Percentiles rank a stretch among this genome's conserved stretches.
These are phyloP conservation scores for Liquidambar formosana DNA, from an alignment of 164 flowering plant genomes.

Conservation along the genomic window DNA sequence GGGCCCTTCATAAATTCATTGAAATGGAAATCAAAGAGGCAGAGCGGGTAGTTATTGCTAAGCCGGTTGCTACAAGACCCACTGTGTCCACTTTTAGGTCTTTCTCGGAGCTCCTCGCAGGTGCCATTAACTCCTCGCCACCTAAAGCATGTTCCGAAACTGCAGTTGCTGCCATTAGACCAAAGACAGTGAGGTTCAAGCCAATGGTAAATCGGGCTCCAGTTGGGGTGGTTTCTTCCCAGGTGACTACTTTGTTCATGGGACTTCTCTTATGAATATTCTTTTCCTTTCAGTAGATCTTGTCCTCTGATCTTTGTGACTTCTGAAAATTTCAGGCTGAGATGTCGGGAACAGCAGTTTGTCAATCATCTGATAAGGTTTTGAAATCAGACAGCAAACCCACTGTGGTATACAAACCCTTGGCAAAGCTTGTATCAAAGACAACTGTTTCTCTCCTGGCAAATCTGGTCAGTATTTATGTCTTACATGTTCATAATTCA, in stretches of 20 bases:
- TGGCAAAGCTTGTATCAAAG: conserved; percentile 81
- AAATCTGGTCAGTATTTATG: conserved; percentile 59
- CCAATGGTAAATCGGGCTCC: conserved; percentile 37
- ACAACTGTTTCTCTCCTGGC: conserved; percentile 67
- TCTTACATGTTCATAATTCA: neutral
- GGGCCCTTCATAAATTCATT: conserved; percentile 8
- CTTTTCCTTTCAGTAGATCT: conserved; percentile 7
- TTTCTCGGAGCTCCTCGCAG: conserved; percentile 74
- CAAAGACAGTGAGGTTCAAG: conserved; percentile 78
- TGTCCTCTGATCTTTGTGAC: neutral
- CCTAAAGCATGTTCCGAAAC: conserved; percentile 45
- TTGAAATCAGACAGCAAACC: conserved; percentile 36
- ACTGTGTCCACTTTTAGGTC: conserved; percentile 57
- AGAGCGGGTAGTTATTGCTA: conserved; percentile 65
- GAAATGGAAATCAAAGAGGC: conserved; percentile 67
- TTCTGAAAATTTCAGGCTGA: conserved; percentile 43
- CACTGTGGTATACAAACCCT: conserved; percentile 71
- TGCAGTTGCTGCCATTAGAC: conserved; percentile 68
- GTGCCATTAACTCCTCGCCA: conserved; percentile 62
- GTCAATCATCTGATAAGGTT: conserved; percentile 34
- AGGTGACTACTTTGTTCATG: conserved; percentile 27
- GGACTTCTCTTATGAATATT: conserved; percentile 6
- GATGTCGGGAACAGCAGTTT: conserved; percentile 33
- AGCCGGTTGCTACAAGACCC: conserved; percentile 92
- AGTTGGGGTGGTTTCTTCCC: conserved; percentile 31